A percentile compares a stretch with the other conserved stretches of the same genome.
Evolutionary conservation across 148 eudicot species (phyloP).

Genomic region (Dianthus caryophyllus): DNA sequence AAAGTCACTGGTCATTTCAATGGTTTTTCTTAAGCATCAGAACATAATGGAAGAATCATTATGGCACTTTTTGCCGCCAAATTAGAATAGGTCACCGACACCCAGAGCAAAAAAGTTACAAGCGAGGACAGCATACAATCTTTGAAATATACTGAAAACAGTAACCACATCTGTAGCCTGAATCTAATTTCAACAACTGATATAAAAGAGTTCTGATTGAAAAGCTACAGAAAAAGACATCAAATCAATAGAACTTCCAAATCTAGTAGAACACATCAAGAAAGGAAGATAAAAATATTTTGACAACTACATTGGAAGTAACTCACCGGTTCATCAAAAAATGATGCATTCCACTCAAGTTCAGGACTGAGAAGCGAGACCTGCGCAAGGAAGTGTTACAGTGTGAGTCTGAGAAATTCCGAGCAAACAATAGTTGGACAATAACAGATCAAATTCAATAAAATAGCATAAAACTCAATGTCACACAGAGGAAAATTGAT

Average conservation of each 20-base stretch:
- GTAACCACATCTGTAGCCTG: not conserved
- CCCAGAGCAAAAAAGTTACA: not conserved
- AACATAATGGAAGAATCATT: not conserved
- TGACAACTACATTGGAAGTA: constrained; percentile 8
- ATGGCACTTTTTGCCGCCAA: not conserved
- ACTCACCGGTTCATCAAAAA: constrained; percentile 96
- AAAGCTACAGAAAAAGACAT: not conserved
- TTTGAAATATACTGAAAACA: not conserved
- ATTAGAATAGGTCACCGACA: not conserved
- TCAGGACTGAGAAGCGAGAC: constrained; percentile 77
- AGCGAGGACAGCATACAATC: not conserved
- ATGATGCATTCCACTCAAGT: constrained; percentile 85
- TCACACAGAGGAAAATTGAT: not conserved
- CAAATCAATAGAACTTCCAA: not conserved
- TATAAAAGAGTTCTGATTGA: not conserved
- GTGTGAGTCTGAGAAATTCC: constrained; percentile 4
- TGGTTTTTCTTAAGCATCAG: not conserved
- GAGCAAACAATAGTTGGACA: not conserved
- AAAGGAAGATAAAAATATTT: not conserved
- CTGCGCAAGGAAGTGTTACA: constrained; percentile 31
- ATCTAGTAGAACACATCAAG: not conserved
- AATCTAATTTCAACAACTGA: not conserved
- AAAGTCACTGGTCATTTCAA: not conserved
- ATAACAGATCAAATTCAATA: constrained; percentile 4
- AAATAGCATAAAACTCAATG: not conserved